Evolutionary conservation across 2,329 filamentous ascomycete species (phyloP).

Genomic region (Talaromyces sp.): DNA sequence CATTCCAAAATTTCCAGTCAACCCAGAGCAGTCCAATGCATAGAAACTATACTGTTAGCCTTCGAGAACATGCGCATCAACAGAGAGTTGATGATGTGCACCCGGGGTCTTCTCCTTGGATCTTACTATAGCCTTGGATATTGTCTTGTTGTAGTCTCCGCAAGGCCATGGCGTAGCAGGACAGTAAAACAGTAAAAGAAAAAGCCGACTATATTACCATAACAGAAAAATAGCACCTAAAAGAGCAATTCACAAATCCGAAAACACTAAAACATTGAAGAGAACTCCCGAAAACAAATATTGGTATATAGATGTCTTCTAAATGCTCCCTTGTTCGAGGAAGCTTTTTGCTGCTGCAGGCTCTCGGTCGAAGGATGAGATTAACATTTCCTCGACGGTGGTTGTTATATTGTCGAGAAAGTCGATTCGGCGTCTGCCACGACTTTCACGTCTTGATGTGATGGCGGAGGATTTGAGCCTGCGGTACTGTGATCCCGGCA

Average conservation of each 20-base stretch:
- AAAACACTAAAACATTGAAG: background rate
- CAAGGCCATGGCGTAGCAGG: too few relatives aligned
- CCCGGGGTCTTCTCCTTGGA: too few relatives aligned
- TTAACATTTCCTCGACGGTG: background rate
- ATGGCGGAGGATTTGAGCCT: background rate
- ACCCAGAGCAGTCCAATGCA: too few relatives aligned
- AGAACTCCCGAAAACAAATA: background rate
- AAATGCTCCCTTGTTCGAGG: background rate
- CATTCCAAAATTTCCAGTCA: too few relatives aligned
- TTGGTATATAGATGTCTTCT: background rate
- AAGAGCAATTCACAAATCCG: background rate
- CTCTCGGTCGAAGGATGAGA: background rate
- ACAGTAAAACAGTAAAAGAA: background rate
- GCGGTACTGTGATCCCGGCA: conserved; percentile 8
- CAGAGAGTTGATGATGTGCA: too few relatives aligned
- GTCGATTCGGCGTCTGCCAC: background rate
- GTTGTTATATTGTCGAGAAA: background rate
- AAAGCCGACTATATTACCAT: background rate
- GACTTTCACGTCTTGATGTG: too few relatives aligned
- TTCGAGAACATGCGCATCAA: too few relatives aligned
- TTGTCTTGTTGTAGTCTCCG: background rate
- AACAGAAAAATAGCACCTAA: background rate
- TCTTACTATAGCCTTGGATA: background rate
- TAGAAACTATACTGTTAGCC: too few relatives aligned
- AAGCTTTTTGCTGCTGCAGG: background rate